These are phyloP conservation scores for Mycena sp. DNA, from an alignment of 1,284 basidiomycete genomes.

Conservation along the genomic window DNA sequence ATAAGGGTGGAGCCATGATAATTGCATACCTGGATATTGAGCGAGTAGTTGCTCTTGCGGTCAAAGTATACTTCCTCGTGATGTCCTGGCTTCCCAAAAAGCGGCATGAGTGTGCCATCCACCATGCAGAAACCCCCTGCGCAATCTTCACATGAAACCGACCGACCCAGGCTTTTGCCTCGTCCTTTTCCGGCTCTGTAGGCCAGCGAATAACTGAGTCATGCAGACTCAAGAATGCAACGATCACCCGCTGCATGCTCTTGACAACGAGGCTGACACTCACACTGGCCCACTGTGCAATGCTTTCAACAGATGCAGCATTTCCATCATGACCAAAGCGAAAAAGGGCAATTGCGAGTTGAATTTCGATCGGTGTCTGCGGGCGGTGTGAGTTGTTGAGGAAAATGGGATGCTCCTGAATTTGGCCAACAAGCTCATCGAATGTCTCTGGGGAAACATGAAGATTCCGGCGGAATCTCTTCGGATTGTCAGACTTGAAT, in stretches of 20 bases:
- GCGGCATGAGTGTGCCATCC: conserved; percentile 48
- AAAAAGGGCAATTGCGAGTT: conserved; percentile 45
- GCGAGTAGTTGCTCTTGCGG: conserved; percentile 46
- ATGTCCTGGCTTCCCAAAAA: conserved; percentile 39
- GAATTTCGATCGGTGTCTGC: conserved; percentile 38
- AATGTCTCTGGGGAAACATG: conserved; percentile 37
- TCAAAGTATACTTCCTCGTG: conserved; percentile 49
- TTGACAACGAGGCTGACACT: conserved; percentile 40
- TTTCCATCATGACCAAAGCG: conserved; percentile 46
- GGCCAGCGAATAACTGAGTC: conserved; percentile 9
- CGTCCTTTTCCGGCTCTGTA: conserved; percentile 27
- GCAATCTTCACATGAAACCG: conserved; percentile 43
- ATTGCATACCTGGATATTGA: conserved; percentile 27
- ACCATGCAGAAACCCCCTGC: conserved; percentile 46
- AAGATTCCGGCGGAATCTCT: conserved; percentile 33
- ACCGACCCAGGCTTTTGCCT: conserved; percentile 43
- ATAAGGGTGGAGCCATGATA: neutral
- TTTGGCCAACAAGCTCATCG: conserved; percentile 31
- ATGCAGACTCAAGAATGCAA: conserved; percentile 12
- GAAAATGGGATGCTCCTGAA: conserved; percentile 34
- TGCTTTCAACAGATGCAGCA: conserved; percentile 35
- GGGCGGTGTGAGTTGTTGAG: conserved; percentile 10
- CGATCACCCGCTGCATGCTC: conserved; percentile 32
- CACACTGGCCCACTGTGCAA: conserved; percentile 40
- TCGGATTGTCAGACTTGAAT: conserved; percentile 4